Percentiles rank a stretch among this genome's conserved stretches.
phyloP scores from a whole-genome alignment of 257 asterid genomes.

The Solanum piurae region DNA sequence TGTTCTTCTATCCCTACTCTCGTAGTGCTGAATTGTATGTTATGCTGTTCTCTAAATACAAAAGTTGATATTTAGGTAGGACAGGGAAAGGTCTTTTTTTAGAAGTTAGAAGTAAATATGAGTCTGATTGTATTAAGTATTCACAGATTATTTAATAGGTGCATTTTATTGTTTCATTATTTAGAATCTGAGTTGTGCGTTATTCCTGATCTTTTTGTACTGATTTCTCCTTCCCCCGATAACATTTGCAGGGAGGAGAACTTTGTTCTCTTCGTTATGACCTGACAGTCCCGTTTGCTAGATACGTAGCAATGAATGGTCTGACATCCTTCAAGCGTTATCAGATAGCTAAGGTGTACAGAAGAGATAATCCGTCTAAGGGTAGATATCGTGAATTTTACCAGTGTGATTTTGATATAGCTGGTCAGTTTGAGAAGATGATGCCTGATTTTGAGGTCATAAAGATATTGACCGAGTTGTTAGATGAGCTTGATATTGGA shows the following conservation, averaged over 20 bases:
- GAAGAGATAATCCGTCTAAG: constrained; percentile 94
- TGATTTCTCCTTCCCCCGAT: background rate
- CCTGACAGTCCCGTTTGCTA: constrained; percentile 88
- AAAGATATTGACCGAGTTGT: constrained; percentile 73
- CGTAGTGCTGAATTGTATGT: background rate
- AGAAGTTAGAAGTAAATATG: background rate
- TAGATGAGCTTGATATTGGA: constrained; percentile 80
- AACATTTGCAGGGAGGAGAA: constrained; percentile 84
- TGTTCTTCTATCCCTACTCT: background rate
- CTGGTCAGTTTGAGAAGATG: constrained; percentile 91
- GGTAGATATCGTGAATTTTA: constrained; percentile 97
- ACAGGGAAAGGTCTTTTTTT: background rate
- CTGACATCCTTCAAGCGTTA: constrained; percentile 83
- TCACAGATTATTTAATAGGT: background rate
- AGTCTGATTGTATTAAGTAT: background rate
- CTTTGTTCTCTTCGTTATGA: constrained; percentile 96
- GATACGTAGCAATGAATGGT: constrained; percentile 88
- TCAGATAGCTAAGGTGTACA: constrained; percentile 92
- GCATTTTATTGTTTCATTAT: background rate
- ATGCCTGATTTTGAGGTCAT: constrained; percentile 94
- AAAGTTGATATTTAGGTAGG: background rate
- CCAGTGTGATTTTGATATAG: constrained; percentile 92
- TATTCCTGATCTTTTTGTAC: background rate
- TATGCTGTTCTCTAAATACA: background rate
- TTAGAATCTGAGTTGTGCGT: background rate